Evolutionary conservation across 208 protist species (phyloP).

Genomic region (Crithidia acanthocephali): DNA sequence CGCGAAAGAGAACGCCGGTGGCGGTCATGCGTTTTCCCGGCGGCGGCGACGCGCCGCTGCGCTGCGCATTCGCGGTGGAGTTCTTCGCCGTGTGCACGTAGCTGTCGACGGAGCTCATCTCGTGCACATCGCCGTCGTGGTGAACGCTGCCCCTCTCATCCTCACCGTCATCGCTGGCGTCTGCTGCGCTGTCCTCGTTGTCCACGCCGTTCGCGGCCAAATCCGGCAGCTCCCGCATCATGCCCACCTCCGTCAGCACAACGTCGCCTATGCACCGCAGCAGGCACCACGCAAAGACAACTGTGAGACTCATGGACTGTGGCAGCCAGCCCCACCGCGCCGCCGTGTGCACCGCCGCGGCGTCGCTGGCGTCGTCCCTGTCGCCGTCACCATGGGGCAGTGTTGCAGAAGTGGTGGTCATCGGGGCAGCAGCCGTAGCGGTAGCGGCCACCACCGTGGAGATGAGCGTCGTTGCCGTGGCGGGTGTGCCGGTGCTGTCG

Average conservation of each 20-base stretch:
- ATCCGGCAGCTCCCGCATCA: constrained; percentile 13
- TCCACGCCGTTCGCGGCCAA: background rate
- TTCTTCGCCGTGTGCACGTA: background rate
- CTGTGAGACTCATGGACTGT: constrained; percentile 4
- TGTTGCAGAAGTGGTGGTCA: background rate
- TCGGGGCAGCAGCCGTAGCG: background rate
- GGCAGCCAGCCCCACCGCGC: constrained; percentile 33
- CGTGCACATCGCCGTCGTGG: background rate
- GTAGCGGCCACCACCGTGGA: constrained; percentile 10
- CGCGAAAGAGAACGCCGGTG: background rate
- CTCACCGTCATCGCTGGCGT: background rate
- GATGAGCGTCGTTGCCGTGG: constrained; percentile 20
- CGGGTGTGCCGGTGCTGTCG: constrained; percentile 41
- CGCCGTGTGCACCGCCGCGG: background rate
- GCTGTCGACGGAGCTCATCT: constrained; percentile 1
- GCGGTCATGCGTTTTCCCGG: background rate
- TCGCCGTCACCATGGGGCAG: background rate
- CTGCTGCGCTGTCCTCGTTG: background rate
- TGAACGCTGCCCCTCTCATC: background rate
- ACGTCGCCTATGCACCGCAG: constrained; percentile 36
- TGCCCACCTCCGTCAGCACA: constrained; percentile 18
- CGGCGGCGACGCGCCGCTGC: background rate
- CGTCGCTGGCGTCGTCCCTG: background rate
- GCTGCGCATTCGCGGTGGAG: background rate
- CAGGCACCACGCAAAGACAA: constrained; percentile 22